phyloP scores from a whole-genome alignment of 1,139 yeast genomes.

The Diutina rugosa region DNA sequence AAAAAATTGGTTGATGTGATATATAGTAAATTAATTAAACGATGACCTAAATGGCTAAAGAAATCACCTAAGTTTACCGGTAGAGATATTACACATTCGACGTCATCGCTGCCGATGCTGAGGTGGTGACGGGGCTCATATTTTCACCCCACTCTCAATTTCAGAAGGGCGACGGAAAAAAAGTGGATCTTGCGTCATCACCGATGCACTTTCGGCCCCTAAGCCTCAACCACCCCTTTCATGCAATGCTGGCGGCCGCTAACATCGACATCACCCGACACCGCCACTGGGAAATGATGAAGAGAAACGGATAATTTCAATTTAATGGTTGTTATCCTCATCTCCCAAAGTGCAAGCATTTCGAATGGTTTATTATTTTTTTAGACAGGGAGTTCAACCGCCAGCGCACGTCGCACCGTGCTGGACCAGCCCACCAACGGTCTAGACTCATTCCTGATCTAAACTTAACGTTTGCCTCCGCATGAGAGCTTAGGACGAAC shows the following conservation, averaged over 20 bases:
- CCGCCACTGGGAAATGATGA: not conserved
- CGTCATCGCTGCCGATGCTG: not conserved
- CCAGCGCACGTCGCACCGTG: not conserved
- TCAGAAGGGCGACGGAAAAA: not conserved
- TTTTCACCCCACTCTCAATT: not conserved
- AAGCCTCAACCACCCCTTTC: not conserved
- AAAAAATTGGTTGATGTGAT: too few species aligned
- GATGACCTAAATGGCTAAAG: not conserved
- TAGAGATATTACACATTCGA: not conserved
- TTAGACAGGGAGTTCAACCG: not conserved
- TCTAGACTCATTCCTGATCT: not conserved
- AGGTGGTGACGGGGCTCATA: not conserved
- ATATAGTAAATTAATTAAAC: too few species aligned
- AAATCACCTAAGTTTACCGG: not conserved
- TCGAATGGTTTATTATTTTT: not conserved
- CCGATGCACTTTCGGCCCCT: not conserved
- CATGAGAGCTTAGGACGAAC: too few species aligned
- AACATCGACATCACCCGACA: not conserved
- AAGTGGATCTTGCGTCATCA: not conserved
- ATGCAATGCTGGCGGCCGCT: not conserved
- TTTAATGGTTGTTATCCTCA: not conserved
- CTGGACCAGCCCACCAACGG: not conserved
- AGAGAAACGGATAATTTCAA: too few species aligned
- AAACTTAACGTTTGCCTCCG: not conserved
- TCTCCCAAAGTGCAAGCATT: not conserved